Evolutionary conservation across 163 green algal species (phyloP), one percentile per base, ranked within the genome.

Genomic region (Chloroidium sp.): DNA sequence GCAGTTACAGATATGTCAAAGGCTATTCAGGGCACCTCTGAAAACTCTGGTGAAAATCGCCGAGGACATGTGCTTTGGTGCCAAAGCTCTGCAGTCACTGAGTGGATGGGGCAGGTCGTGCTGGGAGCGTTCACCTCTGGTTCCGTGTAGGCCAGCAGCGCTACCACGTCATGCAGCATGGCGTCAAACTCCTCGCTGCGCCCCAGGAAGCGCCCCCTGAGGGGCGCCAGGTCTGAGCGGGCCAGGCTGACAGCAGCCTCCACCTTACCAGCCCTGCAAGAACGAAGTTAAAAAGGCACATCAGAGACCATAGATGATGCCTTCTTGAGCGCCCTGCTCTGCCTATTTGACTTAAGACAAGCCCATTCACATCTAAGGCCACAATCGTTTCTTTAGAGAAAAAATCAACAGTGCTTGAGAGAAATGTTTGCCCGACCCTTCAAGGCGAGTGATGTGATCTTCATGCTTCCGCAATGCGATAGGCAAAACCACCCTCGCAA

Each of bases 61-160:
- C 36, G 36, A 36, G 36, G 36, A 36, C 36, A 36, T 36, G 36
- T 36, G 36, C 36, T 36, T 36, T 36, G 36, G 36, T 36, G 36
- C 36, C 36, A 36, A 36, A 36, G 36, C 36, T 36, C 36, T 36
- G 36, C 36, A 36, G 36, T 36, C 36, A 36, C 36, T 36, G 36
- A 36, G 64, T n/a, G 64, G 8, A 10, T 6, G 64, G 64, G 64
- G 64, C 64, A 72, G 8, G 8, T 6, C 64, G 64, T 72, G 64
- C 36, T 36, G 36, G 36, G 36, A 36, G 36, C 36, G 36, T 36
- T 36, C 57, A 85, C 82, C 69, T 81, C 13, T 12, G 79, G 79
- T 2, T 83, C 59, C 68, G 86, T 78, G 76, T 90, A 90, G 0
- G 87, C 87, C 3, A 90, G 79, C 2, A 90, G 80, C 1, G 87